A percentile compares a stretch with the other conserved stretches of the same genome.
Conservation (phyloP, 495 filamentous ascomycete genomes). For the Penicillium coprophilum region DNA sequence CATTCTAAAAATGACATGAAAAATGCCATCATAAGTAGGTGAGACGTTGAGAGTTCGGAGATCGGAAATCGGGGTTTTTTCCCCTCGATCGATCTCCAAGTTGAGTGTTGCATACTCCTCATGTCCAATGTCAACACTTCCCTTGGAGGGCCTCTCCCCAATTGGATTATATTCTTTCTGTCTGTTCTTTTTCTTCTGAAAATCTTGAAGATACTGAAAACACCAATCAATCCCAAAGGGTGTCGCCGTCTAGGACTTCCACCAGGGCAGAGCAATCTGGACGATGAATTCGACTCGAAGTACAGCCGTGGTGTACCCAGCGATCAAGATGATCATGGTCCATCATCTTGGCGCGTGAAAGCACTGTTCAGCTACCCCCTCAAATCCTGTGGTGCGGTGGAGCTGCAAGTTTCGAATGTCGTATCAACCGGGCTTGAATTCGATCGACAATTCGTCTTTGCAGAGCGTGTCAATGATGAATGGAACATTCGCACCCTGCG, state of each 20-base stretch:
- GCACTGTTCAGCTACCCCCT: conserved; percentile 85
- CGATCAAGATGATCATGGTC: conserved; percentile 17
- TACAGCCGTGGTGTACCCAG: conserved; percentile 30
- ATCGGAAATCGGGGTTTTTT: conserved; percentile 12
- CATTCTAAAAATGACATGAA: background rate
- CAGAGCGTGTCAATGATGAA: conserved; percentile 48
- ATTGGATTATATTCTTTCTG: conserved; percentile 5
- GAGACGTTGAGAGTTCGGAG: background rate
- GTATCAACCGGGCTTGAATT: conserved; percentile 72
- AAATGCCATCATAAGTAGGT: background rate
- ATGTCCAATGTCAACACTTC: conserved; percentile 1
- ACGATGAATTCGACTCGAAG: conserved; percentile 40
- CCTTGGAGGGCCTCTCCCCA: background rate
- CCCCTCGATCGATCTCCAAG: conserved; percentile 1
- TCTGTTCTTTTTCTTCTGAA: background rate
- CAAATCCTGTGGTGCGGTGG: conserved; percentile 82
- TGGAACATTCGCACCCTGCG: conserved; percentile 76
- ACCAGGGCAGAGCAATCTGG: conserved; percentile 31
- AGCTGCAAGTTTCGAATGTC: conserved; percentile 65
- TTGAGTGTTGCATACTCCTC: background rate
- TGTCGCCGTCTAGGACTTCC: conserved; percentile 40
- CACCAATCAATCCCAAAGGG: conserved; percentile 23
- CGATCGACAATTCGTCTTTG: conserved; percentile 84
- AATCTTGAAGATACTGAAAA: background rate
- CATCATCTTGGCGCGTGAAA: conserved; percentile 60